Evolutionary conservation across 2,329 filamentous ascomycete species (phyloP).

Genomic region (Aspergillus tamarii): DNA sequence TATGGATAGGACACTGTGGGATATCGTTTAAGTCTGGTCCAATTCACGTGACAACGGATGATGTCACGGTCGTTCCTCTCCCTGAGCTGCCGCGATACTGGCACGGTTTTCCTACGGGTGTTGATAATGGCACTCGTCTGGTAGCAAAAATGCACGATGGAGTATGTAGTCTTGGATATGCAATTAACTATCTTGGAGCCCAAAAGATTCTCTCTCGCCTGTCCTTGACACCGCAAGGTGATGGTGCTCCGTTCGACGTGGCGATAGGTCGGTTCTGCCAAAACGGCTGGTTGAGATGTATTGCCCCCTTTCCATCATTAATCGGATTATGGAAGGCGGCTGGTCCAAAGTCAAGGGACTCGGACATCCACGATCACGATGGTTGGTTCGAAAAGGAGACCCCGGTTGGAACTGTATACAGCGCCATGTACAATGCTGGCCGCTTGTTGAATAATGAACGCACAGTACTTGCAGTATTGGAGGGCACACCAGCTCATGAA

Average conservation of each 20-base stretch:
- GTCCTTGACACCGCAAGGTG: neutral
- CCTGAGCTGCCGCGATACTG: constrained; percentile 2
- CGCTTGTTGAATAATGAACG: neutral
- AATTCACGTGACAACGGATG: neutral
- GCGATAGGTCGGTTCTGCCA: neutral
- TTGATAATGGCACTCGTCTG: constrained; percentile 3
- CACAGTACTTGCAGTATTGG: neutral
- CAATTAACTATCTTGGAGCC: neutral
- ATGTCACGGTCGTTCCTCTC: neutral
- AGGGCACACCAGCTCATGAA: neutral
- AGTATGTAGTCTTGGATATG: constrained; percentile 7
- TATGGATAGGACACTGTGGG: constrained; percentile 45
- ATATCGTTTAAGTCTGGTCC: neutral
- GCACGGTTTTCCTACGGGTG: neutral
- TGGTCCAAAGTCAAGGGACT: neutral
- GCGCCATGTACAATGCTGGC: neutral
- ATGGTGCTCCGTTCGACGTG: neutral
- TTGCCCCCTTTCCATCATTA: constrained; percentile 2
- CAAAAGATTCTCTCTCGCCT: constrained; percentile 6
- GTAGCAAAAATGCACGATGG: neutral
- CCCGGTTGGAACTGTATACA: neutral
- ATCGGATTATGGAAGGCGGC: constrained; percentile 4
- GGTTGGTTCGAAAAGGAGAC: neutral
- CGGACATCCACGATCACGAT: constrained; percentile 8
- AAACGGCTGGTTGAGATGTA: constrained; percentile 3